Percentiles rank a stretch among this genome's conserved stretches.
These are phyloP conservation scores for Alternaria viburni DNA, from an alignment of 2,329 filamentous ascomycete genomes.

Conservation along the genomic window DNA sequence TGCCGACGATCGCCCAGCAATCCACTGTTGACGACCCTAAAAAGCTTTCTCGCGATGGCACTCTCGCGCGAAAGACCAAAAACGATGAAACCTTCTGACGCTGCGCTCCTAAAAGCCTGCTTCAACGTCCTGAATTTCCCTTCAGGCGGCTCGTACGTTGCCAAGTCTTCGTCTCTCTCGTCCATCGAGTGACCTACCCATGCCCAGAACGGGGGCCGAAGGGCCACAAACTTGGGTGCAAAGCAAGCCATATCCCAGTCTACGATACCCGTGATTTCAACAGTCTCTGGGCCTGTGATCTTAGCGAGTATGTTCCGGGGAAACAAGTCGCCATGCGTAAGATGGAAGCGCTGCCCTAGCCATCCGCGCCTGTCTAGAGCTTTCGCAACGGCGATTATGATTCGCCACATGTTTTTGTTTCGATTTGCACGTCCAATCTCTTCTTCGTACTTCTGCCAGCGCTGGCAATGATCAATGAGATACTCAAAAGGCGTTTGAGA, in stretches of 20 bases:
- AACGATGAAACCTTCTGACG: background rate
- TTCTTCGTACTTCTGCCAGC: constrained; percentile 1
- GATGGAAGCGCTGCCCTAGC: constrained; percentile 7
- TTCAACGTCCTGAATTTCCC: background rate
- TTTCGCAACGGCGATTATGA: background rate
- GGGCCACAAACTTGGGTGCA: constrained; percentile 33
- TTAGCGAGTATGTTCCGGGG: constrained; percentile 39
- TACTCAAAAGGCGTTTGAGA: constrained; percentile 2
- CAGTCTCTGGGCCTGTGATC: background rate
- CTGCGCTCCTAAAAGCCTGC: background rate
- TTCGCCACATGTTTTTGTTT: background rate
- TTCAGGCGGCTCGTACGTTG: background rate
- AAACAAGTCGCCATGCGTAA: constrained; percentile 34
- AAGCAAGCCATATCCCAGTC: constrained; percentile 45
- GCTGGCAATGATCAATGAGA: background rate
- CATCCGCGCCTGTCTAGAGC: background rate
- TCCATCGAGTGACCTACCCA: background rate
- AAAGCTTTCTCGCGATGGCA: constrained; percentile 2
- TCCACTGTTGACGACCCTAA: background rate
- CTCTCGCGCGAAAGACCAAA: background rate
- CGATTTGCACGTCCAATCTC: background rate
- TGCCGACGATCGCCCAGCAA: background rate
- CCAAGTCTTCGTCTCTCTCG: constrained; percentile 6
- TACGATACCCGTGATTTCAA: constrained; percentile 30
- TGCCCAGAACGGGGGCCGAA: constrained; percentile 5